phyloP scores from a whole-genome alignment of 2,329 filamentous ascomycete genomes.

The Aureobasidium zeae region DNA sequence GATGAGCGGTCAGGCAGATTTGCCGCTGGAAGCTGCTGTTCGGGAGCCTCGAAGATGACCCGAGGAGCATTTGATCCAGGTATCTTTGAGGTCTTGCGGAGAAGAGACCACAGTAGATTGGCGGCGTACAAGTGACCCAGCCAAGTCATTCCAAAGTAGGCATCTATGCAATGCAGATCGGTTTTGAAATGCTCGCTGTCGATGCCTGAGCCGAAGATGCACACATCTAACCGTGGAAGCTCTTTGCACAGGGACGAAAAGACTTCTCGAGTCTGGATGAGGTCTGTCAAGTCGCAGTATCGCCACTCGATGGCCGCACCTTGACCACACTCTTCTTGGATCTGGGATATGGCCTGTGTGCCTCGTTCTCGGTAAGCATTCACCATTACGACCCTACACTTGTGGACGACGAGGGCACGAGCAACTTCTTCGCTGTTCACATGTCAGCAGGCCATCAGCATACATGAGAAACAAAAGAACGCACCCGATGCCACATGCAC shows the following conservation, averaged over 20 bases:
- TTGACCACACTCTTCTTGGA: constrained; percentile 23
- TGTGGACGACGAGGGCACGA: constrained; percentile 19
- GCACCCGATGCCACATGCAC: constrained; percentile 17
- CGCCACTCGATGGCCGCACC: constrained; percentile 32
- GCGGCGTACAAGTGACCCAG: constrained; percentile 37
- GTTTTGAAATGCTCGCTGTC: constrained; percentile 34
- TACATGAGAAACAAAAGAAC: too few relatives aligned
- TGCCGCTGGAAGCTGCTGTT: constrained; percentile 31
- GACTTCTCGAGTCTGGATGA: constrained; percentile 32
- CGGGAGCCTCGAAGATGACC: constrained; percentile 36
- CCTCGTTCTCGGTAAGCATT: constrained; percentile 34
- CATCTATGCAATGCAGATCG: constrained; percentile 32
- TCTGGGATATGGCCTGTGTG: constrained; percentile 28
- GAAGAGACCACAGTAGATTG: constrained; percentile 36
- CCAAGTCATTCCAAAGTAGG: constrained; percentile 37
- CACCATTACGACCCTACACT: constrained; percentile 24
- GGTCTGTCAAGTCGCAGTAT: constrained; percentile 35
- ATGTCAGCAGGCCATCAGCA: not conserved
- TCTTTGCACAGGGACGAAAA: constrained; percentile 30
- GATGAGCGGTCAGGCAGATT: not conserved
- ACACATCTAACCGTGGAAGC: constrained; percentile 34
- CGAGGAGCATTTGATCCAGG: constrained; percentile 30
- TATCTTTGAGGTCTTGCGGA: constrained; percentile 34
- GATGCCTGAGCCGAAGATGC: constrained; percentile 38
- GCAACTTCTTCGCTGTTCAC: constrained; percentile 18